These are phyloP conservation scores for Aspergillus olivimuriae DNA, from an alignment of 495 filamentous ascomycete genomes.

Conservation along the genomic window DNA sequence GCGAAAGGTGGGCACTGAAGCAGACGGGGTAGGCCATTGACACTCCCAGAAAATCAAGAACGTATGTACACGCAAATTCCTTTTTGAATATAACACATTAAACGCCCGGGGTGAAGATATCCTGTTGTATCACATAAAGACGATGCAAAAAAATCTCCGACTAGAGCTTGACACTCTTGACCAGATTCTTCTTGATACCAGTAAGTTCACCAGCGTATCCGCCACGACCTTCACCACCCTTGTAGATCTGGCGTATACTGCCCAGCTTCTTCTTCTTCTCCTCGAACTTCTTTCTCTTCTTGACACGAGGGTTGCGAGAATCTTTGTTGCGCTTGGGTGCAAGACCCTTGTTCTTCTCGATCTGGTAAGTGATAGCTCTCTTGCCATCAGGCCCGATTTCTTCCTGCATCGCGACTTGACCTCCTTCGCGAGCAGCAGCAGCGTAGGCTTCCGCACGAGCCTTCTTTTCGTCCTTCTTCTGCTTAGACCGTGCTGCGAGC, in stretches of 20 bases:
- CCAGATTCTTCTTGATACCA: conserved; percentile 87
- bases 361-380: conserved; percentile 81
- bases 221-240: conserved; percentile 79
- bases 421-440: conserved; percentile 48
- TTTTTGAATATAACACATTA: conserved; percentile 20
- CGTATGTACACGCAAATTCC: conserved; percentile 21
- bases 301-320: conserved; percentile 87
- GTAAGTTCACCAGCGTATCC: conserved; percentile 90
- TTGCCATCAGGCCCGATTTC: conserved; percentile 69
- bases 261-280: conserved; percentile 91
- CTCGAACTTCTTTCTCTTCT: conserved; percentile 93
- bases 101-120: conserved; percentile 30
- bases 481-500: conserved; percentile 60
- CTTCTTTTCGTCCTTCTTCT: conserved; percentile 70
- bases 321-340: conserved; percentile 87
- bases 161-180: conserved; percentile 88
- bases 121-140: conserved; percentile 11
- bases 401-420: conserved; percentile 51
- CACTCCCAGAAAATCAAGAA: no score
- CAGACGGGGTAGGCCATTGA: no score
- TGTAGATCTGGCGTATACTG: conserved; percentile 75
- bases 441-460: conserved; percentile 48
- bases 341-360: conserved; percentile 96
- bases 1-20: no score
- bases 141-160: neutral